phyloP scores from a whole-genome alignment of 352 stramenopile species.

The Pythium guiyangense region DNA sequence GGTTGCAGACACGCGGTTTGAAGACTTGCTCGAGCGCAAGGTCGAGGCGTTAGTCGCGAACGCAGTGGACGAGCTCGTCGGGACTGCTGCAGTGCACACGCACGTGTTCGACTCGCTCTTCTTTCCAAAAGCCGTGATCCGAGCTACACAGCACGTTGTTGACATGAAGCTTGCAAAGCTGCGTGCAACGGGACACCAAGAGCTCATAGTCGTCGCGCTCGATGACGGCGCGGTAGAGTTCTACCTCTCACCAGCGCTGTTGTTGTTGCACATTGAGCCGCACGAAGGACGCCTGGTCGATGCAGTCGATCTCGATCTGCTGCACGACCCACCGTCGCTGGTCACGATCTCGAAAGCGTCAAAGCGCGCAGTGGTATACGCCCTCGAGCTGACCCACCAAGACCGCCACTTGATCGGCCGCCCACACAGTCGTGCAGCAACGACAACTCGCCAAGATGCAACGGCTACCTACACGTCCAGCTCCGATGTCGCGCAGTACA shows the following conservation, averaged over 20 bases:
- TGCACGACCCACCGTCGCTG: constrained; percentile 16
- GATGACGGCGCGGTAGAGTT: constrained; percentile 24
- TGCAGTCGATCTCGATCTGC: constrained; percentile 14
- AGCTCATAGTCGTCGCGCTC: constrained; percentile 37
- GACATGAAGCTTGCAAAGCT: constrained; percentile 47
- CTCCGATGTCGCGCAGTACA: neutral
- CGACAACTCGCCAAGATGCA: neutral
- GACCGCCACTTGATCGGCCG: constrained; percentile 6
- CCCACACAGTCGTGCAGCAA: constrained; percentile 3
- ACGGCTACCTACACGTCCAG: neutral
- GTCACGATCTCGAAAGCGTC: constrained; percentile 14
- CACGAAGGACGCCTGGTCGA: constrained; percentile 6
- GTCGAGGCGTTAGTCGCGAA: constrained; percentile 12
- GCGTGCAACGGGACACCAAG: constrained; percentile 11
- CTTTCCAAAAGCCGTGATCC: constrained; percentile 22
- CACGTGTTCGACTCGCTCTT: constrained; percentile 38
- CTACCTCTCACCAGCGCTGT: constrained; percentile 16
- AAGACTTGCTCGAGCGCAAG: constrained; percentile 11
- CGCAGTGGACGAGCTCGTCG: neutral
- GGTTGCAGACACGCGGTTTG: neutral
- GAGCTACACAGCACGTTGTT: constrained; percentile 12
- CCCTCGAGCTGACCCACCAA: constrained; percentile 17
- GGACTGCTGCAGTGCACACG: neutral
- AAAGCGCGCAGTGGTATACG: constrained; percentile 15
- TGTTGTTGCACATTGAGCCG: constrained; percentile 19